Percentiles rank a stretch among this genome's conserved stretches.
Conservation (phyloP, 148 eudicot species). For the Spergularia marina region DNA sequence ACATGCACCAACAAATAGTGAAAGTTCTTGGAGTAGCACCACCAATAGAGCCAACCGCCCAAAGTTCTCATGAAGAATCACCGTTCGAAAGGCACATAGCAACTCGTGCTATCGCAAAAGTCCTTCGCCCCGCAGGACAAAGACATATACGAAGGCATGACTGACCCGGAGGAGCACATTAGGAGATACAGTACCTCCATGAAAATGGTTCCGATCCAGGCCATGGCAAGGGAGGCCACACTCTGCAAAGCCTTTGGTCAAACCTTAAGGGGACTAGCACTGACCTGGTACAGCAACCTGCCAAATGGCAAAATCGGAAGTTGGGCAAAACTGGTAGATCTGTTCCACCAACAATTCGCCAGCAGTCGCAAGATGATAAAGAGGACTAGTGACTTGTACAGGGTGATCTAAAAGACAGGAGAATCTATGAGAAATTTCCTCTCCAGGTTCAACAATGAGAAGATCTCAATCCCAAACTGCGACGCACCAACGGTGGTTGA, state of each 20-base stretch:
- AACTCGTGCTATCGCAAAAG: no score
- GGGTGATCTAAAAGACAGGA: not conserved
- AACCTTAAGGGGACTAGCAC: not conserved
- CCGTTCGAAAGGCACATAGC: no score
- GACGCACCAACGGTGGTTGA: not conserved
- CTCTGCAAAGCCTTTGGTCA: not conserved
- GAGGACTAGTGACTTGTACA: not conserved
- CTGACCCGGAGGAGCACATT: no score
- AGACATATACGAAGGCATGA: no score
- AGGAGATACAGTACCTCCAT: no score
- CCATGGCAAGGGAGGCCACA: not conserved
- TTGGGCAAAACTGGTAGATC: not conserved
- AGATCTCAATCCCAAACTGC: not conserved
- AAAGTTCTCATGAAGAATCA: no score
- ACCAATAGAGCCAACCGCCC: no score
- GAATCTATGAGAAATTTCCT: not conserved
- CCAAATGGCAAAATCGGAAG: not conserved
- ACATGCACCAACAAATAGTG: no score
- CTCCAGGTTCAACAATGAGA: no score
- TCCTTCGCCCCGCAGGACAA: no score
- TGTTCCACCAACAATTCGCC: not conserved
- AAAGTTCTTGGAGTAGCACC: no score
- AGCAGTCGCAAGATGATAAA: not conserved
- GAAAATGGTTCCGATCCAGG: not conserved
- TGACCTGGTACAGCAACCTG: not conserved